Evolutionary conservation across 345 rosid species (phyloP).

Genomic region (Turnera subulata): DNA sequence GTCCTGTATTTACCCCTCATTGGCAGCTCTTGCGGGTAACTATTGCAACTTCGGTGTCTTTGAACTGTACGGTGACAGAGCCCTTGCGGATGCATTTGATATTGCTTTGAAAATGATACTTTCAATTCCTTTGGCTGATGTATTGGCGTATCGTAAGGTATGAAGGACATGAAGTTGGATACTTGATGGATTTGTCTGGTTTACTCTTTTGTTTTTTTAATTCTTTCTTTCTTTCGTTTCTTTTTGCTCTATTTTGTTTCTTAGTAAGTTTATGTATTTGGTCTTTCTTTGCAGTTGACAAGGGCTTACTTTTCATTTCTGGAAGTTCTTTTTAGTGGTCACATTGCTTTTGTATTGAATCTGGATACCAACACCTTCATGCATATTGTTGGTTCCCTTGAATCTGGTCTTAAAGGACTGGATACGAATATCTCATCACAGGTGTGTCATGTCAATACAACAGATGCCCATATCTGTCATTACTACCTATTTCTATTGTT

Average conservation of each 20-base stretch:
- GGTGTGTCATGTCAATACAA: conserved; percentile 37
- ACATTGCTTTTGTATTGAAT: conserved; percentile 69
- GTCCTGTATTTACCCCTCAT: conserved; percentile 15
- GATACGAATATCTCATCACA: conserved; percentile 89
- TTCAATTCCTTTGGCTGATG: conserved; percentile 91
- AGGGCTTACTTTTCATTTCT: conserved; percentile 94
- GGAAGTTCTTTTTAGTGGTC: conserved; percentile 83
- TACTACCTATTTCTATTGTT: conserved; percentile 2
- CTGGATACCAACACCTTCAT: conserved; percentile 78
- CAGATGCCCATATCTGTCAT: not conserved
- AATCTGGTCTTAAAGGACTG: conserved; percentile 94
- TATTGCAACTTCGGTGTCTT: conserved; percentile 97
- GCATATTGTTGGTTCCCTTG: conserved; percentile 93
- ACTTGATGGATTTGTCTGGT: not conserved
- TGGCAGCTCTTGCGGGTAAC: conserved; percentile 89
- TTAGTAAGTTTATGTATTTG: conserved; percentile 12
- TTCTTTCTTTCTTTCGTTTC: not conserved
- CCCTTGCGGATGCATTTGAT: conserved; percentile 93
- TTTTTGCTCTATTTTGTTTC: not conserved
- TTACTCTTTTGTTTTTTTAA: not conserved
- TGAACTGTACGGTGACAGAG: conserved; percentile 97
- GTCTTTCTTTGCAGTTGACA: conserved; percentile 63
- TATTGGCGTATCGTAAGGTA: conserved; percentile 91
- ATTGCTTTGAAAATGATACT: conserved; percentile 81
- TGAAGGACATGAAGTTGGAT: conserved; percentile 8